Base-by-base conservation (phyloP, 139 green algal genomes). In the Eudorina sp. region DNA sequence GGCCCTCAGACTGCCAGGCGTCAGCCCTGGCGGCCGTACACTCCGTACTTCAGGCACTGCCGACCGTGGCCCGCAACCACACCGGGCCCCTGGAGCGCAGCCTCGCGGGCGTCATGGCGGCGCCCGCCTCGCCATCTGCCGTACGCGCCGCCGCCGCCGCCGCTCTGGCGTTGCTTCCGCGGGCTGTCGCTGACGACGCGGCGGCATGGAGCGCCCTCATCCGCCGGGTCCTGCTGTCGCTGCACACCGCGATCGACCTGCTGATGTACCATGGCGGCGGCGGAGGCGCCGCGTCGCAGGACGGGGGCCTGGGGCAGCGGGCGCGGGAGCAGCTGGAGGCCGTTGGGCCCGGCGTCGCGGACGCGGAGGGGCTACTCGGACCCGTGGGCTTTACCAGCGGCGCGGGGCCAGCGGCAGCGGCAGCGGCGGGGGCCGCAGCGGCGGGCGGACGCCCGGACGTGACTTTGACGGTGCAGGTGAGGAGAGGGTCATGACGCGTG, bases 61-160 rank as follows among this genome's bases (percentile, higher is more conserved):
- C 89, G 40, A 31, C 79, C n/a, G 72, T 38, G 6, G 46, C 78
- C 13, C 70, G 89, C 23, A 74, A 75, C 31, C 51, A 83, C 72
- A 48, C 53, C 0, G 40, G 45, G 25, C 83, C 70, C 3, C 64
- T 91, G 40, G 53, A 83, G 29, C 64, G 83, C 36, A 46, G 76
- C 9, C 72, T 94, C 27, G 85, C 90, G 13, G 79, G 51, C 21
- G 40, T 85, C 18, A 41, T 85, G 79, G 79, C 79, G 38, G 79
- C 53, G 27, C 58, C 77, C 21, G 25, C 23, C 23, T 16, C 77
- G 27, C 36, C 36, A 38, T 23, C 40, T 2, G 29, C 9, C 8
- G 31, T 53, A 53, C 88, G 51, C 34, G 92, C 5, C 62, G 46
- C 5, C 73, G 79, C 19, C 21, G 36, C 45, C 25, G 74, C 48